Evolutionary conservation across 2,329 filamentous ascomycete genomes (phyloP).

Genomic region (Bipolaris bicolor): DNA sequence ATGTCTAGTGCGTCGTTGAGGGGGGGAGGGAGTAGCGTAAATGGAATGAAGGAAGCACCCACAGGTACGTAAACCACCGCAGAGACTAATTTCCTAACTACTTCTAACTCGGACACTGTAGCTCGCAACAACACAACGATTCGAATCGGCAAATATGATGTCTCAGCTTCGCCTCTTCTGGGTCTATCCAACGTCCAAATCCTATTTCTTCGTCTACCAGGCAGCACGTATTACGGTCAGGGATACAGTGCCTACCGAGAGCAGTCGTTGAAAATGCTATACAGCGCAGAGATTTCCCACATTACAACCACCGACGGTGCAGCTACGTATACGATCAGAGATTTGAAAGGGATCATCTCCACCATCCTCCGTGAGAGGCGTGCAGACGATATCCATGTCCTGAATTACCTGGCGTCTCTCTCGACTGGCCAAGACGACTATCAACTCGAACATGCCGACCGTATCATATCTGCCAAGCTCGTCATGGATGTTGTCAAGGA

Average conservation of each 20-base stretch:
- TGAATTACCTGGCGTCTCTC: slow-evolving; percentile 29
- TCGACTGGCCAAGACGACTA: slow-evolving; percentile 15
- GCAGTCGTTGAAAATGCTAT: slow-evolving; percentile 32
- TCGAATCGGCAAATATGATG: slow-evolving; percentile 10
- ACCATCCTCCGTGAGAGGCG: slow-evolving; percentile 22
- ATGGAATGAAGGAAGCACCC: slow-evolving; percentile 10
- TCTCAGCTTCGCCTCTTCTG: slow-evolving; percentile 20
- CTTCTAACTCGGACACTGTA: not conserved
- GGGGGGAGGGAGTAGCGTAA: too few relatives aligned
- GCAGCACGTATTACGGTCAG: slow-evolving; percentile 26
- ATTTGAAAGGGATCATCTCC: slow-evolving; percentile 25
- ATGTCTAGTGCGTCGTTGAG: slow-evolving; percentile 22
- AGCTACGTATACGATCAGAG: slow-evolving; percentile 28
- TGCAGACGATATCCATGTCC: slow-evolving; percentile 27
- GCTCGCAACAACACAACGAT: slow-evolving; percentile 15
- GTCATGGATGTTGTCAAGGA: slow-evolving; percentile 31
- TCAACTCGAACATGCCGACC: slow-evolving; percentile 35
- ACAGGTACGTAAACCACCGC: not conserved
- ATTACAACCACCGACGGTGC: slow-evolving; percentile 28
- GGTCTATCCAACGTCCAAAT: slow-evolving; percentile 29
- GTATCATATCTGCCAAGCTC: slow-evolving; percentile 33
- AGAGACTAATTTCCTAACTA: not conserved
- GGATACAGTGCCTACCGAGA: slow-evolving; percentile 22
- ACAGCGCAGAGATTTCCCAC: slow-evolving; percentile 21
- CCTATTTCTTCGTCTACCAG: slow-evolving; percentile 36